These are phyloP conservation scores for Scleroderma bovista DNA, from an alignment of 768 basidiomycete genomes.

Conservation along the genomic window DNA sequence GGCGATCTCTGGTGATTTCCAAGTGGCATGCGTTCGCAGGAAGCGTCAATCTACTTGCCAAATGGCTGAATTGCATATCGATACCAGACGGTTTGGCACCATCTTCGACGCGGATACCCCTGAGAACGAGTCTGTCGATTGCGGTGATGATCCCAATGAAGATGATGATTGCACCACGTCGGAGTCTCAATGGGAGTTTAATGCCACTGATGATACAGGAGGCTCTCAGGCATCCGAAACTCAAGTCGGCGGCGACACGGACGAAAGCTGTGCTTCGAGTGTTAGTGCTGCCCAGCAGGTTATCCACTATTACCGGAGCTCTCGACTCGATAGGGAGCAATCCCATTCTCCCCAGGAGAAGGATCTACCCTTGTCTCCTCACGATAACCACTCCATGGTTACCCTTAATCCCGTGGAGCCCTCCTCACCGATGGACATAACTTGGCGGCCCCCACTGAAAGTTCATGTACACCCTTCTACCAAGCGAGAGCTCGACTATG, in stretches of 20 bases:
- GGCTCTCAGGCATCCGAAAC: background rate
- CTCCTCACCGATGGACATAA: slow-evolving; percentile 21
- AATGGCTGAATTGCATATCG: slow-evolving; percentile 1
- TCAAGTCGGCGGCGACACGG: background rate
- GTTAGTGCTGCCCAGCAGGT: slow-evolving; percentile 20
- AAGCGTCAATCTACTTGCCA: background rate
- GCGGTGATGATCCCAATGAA: slow-evolving; percentile 8
- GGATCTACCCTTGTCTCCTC: slow-evolving; percentile 12
- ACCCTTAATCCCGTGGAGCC: slow-evolving; percentile 13
- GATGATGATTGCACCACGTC: slow-evolving; percentile 3
- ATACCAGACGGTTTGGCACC: slow-evolving; percentile 24
- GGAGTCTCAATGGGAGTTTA: slow-evolving; percentile 9
- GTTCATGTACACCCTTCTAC: slow-evolving; percentile 33
- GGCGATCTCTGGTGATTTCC: slow-evolving; percentile 5
- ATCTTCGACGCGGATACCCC: slow-evolving; percentile 14
- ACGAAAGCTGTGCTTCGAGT: background rate
- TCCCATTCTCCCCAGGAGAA: slow-evolving; percentile 6
- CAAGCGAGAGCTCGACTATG: slow-evolving; percentile 30
- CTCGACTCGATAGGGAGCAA: slow-evolving; percentile 1
- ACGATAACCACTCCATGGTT: slow-evolving; percentile 23
- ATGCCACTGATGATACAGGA: background rate
- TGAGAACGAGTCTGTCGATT: slow-evolving; percentile 3
- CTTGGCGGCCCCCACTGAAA: slow-evolving; percentile 29
- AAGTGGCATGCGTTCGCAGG: background rate
- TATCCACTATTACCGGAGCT: slow-evolving; percentile 14